phyloP scores from a whole-genome alignment of 2,329 filamentous ascomycete species.

The Aspergillus fructus region DNA sequence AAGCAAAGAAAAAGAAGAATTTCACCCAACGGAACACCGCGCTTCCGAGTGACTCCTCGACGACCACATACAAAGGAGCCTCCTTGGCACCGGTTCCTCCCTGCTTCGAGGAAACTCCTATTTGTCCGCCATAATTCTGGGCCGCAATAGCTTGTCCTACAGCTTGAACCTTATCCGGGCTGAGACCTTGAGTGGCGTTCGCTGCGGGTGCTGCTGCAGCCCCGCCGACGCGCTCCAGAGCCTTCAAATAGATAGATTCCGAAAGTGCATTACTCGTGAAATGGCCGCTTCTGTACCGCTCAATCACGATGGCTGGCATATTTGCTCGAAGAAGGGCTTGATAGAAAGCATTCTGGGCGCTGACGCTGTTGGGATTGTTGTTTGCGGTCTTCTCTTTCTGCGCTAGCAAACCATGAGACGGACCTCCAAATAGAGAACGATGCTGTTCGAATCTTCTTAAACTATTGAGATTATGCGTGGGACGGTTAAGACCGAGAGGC shows the following conservation, averaged over 20 bases:
- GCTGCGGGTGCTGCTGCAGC: conserved; percentile 25
- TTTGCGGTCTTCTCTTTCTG: conserved; percentile 90
- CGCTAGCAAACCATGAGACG: conserved; percentile 64
- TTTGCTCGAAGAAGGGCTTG: conserved; percentile 85
- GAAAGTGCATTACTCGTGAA: conserved; percentile 78
- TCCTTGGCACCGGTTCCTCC: conserved; percentile 70
- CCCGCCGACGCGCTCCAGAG: conserved; percentile 63
- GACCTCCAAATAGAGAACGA: conserved; percentile 40
- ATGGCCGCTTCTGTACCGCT: conserved; percentile 81
- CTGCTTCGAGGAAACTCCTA: conserved; percentile 50
- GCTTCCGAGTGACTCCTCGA: conserved; percentile 81
- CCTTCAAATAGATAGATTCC: conserved; percentile 76
- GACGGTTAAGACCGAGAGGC: conserved; percentile 26
- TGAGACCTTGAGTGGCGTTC: conserved; percentile 43
- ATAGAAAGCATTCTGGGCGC: conserved; percentile 91
- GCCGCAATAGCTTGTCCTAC: conserved; percentile 80
- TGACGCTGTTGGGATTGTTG: conserved; percentile 82
- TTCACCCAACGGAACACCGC: conserved; percentile 89
- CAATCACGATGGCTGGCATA: conserved; percentile 88
- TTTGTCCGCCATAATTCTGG: conserved; percentile 64
- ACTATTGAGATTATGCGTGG: conserved; percentile 21
- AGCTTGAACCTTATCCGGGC: conserved; percentile 67
- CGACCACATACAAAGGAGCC: conserved; percentile 89
- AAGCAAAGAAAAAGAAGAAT: conserved; percentile 74
- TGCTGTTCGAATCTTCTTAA: conserved; percentile 35